These are phyloP conservation scores for Vitis labrusca DNA, from an alignment of 164 flowering plant genomes.

Conservation along the genomic window DNA sequence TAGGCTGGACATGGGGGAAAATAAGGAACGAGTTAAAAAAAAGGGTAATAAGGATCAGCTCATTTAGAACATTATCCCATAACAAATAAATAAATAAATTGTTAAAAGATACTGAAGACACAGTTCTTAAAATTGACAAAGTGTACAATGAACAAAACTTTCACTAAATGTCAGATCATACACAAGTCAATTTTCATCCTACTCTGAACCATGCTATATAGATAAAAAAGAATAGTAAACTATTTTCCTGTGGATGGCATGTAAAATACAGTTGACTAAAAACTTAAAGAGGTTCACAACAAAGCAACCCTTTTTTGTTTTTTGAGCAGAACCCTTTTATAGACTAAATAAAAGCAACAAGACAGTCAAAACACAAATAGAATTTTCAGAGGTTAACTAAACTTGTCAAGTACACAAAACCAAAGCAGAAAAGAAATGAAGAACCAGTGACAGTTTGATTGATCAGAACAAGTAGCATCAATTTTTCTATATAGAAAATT, in stretches of 20 bases:
- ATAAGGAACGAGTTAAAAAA: too few species aligned
- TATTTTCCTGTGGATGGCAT: neutral
- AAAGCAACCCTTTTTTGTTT: too few species aligned
- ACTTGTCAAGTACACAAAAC: neutral
- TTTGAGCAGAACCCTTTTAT: neutral
- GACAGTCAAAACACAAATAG: neutral
- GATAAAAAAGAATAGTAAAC: neutral
- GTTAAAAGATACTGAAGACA: neutral
- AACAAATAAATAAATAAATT: neutral
- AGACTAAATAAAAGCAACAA: neutral
- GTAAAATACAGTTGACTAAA: neutral
- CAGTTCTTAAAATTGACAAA: neutral
- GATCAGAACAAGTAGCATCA: too few species aligned
- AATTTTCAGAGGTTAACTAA: neutral
- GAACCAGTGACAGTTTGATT: neutral
- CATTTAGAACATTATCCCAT: neutral
- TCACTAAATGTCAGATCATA: neutral
- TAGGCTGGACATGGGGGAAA: slow-evolving; percentile 48
- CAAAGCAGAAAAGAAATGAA: neutral
- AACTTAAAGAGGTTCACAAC: neutral
- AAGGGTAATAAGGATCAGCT: neutral
- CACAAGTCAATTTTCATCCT: neutral
- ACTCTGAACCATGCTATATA: neutral
- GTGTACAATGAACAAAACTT: neutral
- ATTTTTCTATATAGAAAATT: too few species aligned